Base-by-base conservation (phyloP, 176 grass and related monocot genomes). In the Oryza glumipatula region DNA sequence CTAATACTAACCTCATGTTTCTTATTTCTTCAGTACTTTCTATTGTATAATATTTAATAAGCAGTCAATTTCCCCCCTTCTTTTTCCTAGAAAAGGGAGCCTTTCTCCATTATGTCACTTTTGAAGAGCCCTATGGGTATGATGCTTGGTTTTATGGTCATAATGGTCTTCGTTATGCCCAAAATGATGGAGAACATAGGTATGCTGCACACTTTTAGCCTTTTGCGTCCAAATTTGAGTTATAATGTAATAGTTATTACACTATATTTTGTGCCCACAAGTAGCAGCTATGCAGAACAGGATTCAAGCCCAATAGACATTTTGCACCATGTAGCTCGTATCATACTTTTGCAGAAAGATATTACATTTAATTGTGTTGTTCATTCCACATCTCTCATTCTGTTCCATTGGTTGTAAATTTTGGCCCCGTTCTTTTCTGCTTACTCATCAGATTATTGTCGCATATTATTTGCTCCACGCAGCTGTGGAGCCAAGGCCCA, bases 111-210 rank as follows among this genome's bases (percentile, higher is more conserved):
- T 61, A 80, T 96, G 94, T 92, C 93, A 64, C 66, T 99, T 71
- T 51, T 99, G 86, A 99, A 99, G 91, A 99, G 97, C 63, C 97
- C 97, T 9, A 99, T 99, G 97, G 97, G 97, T 38, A 82, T 99
- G 47, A 96, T 99, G 93, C 74, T 96, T 0, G 97, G 97, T 76
- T 96, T 96, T 81, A 96, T 94, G 91, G 80, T 99, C 70, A 67
- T 99, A 83, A 87, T 99, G 84, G 90, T 99, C 43, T 89, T 99
- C 0, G 76, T 94, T 19, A 91, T 99, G 88, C 97, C 97, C 80
- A 99, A 96, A 83, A 87, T 99, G 90, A 94, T 94, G 93, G 96
- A 96, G 41, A 92, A 83, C 77, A 93, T 99, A 75, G 94, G 94
- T 96, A 89, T 7, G 39, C 65, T 75, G 26, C 23, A 21, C 7